A percentile compares a stretch with the other conserved stretches of the same genome.
Evolutionary conservation across 2,329 filamentous ascomycete species (phyloP).

Genomic region (Aspergillus eucalypticola): DNA sequence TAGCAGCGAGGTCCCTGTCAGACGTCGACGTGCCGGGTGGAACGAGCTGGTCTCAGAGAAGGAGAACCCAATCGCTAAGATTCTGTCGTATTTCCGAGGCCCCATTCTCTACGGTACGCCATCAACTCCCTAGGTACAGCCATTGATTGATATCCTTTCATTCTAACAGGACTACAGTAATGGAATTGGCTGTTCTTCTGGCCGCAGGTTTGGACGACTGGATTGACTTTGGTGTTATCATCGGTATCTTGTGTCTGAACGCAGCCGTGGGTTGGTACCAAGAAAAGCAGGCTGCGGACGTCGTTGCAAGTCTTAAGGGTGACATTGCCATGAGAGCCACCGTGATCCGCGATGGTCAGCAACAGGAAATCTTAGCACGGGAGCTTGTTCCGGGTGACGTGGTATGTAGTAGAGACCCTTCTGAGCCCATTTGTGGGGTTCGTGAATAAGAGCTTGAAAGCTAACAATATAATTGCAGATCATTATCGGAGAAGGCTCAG

Average conservation of each 20-base stretch:
- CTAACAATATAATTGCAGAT: slow-evolving; percentile 47
- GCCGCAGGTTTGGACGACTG: slow-evolving; percentile 73
- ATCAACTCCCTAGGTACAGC: not conserved
- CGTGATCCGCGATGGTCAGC: slow-evolving; percentile 66
- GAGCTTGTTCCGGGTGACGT: slow-evolving; percentile 77
- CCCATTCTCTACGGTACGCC: slow-evolving; percentile 73
- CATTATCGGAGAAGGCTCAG: slow-evolving; percentile 69
- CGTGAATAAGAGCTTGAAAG: not conserved
- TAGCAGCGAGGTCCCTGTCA: slow-evolving; percentile 57
- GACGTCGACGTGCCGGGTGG: slow-evolving; percentile 66
- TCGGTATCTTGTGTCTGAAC: slow-evolving; percentile 73
- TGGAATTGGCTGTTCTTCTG: slow-evolving; percentile 74
- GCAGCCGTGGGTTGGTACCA: slow-evolving; percentile 78
- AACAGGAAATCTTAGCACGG: slow-evolving; percentile 67
- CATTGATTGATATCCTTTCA: not conserved
- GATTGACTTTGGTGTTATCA: slow-evolving; percentile 77
- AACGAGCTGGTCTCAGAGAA: slow-evolving; percentile 78
- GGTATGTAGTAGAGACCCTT: slow-evolving; percentile 43
- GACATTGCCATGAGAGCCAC: slow-evolving; percentile 74
- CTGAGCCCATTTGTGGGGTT: not conserved
- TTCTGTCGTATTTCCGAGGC: slow-evolving; percentile 72
- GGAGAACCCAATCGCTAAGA: slow-evolving; percentile 72
- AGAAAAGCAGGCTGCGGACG: slow-evolving; percentile 77
- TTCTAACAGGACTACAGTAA: slow-evolving; percentile 47
- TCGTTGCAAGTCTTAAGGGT: slow-evolving; percentile 73